Evolutionary conservation across 148 eudicot genomes (phyloP).

Genomic region (Vaccinium vitisidaea): DNA sequence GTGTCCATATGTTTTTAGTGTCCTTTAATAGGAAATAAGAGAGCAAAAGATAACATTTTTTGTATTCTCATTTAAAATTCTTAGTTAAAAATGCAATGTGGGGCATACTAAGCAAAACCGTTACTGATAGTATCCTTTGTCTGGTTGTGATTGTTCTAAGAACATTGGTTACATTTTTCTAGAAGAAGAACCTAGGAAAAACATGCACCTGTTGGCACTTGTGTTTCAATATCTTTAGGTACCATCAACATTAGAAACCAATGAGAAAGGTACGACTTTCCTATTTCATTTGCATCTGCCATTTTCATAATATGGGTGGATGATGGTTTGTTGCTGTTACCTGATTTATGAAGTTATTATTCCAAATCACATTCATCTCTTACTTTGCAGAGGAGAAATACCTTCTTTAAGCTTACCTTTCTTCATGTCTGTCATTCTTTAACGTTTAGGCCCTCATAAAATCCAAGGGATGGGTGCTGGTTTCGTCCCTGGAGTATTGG

Average conservation of each 20-base stretch:
- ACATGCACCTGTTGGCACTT: too few relatives aligned
- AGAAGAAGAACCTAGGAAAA: too few relatives aligned
- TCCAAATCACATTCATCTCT: not conserved
- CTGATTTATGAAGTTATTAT: not conserved
- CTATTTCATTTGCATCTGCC: not conserved
- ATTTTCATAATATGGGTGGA: not conserved
- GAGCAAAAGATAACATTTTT: not conserved
- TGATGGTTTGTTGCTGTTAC: not conserved
- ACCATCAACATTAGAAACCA: not conserved
- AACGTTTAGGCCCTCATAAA: slow-evolving; percentile 53
- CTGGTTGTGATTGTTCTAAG: not conserved
- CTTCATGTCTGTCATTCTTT: not conserved
- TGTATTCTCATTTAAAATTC: not conserved
- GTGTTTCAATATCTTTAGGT: not conserved
- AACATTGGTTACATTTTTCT: too few relatives aligned
- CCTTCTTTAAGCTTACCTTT: not conserved
- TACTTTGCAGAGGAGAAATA: not conserved
- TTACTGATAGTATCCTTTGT: not conserved
- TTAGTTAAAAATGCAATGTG: not conserved
- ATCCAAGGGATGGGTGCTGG: slow-evolving; percentile 76
- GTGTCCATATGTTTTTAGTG: not conserved
- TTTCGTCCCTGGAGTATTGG: slow-evolving; percentile 61
- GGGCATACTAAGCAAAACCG: not conserved
- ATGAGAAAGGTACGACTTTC: not conserved
- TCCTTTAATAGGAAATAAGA: not conserved